Base-by-base conservation (phyloP, 176 grass and related monocot genomes). In the Pontederia crassipes region DNA sequence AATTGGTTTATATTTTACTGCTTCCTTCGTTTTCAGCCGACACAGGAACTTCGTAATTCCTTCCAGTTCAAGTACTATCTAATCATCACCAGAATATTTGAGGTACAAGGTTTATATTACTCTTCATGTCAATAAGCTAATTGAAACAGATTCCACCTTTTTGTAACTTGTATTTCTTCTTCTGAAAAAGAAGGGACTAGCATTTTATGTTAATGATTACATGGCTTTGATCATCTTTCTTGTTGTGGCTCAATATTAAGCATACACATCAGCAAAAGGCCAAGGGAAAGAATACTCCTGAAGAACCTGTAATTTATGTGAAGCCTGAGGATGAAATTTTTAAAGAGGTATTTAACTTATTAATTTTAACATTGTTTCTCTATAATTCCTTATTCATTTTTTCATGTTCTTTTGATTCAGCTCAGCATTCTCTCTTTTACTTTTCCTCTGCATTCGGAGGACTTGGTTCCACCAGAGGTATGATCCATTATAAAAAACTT, bases 271-370 rank as follows among this genome's bases (percentile, higher is more conserved):
- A 88, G 72, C 62, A 62, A 0, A 82, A 81, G 57, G 20, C 45
- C 59, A 97, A 81, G 53, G 69, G 16, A 16, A 74, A 46, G 14
- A 57, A 52, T 70, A 70, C 75, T 80, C 58, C 50, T 1, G 78
- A 79, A 12, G 87, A 85, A 20, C 81, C 81, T 49, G 10, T 91
- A 54, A 88, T 91, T 61, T 97, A 91, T 77, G 46, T 83, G 3
- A 97, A 97, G 29, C 54, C 79, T 12, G 92, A 97, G 57, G 92
- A 97, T 71, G 81, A 88, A 72, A 85, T 97, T 74, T 82, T 97
- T 50, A 60, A 55, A 5, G 74, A 97, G 92, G 92, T 96, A 82
- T 57, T n/a, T 26, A 48, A 7, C 32, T 14, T 14, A 14, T 13
- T 18, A 4, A 12, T 58, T 55, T 45, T 35, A 24, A 32, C 27